Conservation (phyloP, 2,329 filamentous ascomycete genomes). For the Neofusicoccum parvum region DNA sequence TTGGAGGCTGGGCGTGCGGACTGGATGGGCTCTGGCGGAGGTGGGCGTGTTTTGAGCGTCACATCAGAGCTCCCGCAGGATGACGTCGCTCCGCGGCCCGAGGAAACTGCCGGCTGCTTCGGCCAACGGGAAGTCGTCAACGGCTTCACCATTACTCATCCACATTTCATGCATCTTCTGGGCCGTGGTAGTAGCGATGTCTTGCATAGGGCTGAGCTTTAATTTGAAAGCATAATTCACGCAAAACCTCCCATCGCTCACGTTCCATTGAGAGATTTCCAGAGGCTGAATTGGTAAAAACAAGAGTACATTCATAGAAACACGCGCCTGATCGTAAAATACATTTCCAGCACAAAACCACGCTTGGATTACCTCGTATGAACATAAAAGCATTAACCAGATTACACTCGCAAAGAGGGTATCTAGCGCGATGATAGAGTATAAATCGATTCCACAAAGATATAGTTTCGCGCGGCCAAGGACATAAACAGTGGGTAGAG, state of each 20-base stretch:
- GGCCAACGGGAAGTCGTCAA: slow-evolving; percentile 15
- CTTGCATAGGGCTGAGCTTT: no score
- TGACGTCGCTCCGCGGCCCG: slow-evolving; percentile 12
- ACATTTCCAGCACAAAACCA: not conserved
- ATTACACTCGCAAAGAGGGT: slow-evolving; percentile 1
- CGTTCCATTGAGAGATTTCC: no score
- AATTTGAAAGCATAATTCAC: no score
- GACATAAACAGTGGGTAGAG: not conserved
- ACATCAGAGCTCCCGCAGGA: slow-evolving; percentile 18
- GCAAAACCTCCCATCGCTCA: no score
- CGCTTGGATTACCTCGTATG: not conserved
- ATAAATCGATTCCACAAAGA: not conserved
- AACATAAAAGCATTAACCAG: slow-evolving; percentile 9
- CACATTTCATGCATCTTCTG: no score
- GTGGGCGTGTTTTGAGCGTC: not conserved
- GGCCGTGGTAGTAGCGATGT: no score
- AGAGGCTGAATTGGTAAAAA: no score
- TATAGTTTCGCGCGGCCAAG: not conserved
- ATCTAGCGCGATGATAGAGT: not conserved
- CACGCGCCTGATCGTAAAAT: not conserved
- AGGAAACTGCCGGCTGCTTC: slow-evolving; percentile 14
- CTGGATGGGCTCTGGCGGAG: not conserved
- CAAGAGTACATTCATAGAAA: not conserved
- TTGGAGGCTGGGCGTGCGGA: slow-evolving; percentile 9
- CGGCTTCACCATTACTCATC: not conserved